Conservation (phyloP, 768 basidiomycete genomes). For the Suillus subluteus region DNA sequence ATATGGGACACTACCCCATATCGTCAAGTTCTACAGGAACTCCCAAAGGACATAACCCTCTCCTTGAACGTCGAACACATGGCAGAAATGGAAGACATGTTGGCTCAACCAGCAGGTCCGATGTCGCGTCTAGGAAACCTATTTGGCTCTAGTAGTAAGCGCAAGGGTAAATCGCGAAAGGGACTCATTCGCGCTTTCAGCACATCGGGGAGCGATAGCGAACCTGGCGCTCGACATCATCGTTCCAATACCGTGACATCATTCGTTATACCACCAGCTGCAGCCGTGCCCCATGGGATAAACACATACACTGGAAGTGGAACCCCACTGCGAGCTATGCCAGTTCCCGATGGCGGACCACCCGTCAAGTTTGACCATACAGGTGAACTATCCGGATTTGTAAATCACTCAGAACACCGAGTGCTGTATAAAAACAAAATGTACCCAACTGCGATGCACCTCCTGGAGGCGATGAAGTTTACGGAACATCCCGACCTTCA, state of each 20-base stretch:
- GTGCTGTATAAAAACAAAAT: slow-evolving; percentile 55
- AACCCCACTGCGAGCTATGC: slow-evolving; percentile 18
- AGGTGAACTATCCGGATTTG: slow-evolving; percentile 48
- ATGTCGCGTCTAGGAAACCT: slow-evolving; percentile 23
- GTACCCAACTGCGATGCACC: slow-evolving; percentile 74
- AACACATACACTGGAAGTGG: slow-evolving; percentile 14
- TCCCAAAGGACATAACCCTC: slow-evolving; percentile 46
- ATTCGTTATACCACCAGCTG: slow-evolving; percentile 26
- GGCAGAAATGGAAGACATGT: slow-evolving; percentile 13
- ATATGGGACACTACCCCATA: slow-evolving; percentile 63
- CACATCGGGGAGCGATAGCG: slow-evolving; percentile 21
- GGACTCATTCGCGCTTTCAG: slow-evolving; percentile 54
- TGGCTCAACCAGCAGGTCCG: slow-evolving; percentile 25
- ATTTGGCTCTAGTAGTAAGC: slow-evolving; percentile 38
- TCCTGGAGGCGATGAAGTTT: slow-evolving; percentile 80
- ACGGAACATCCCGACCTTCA: slow-evolving; percentile 54
- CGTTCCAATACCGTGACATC: slow-evolving; percentile 26
- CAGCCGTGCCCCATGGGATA: slow-evolving; percentile 9
- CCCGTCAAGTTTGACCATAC: slow-evolving; percentile 48
- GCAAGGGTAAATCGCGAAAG: slow-evolving; percentile 36
- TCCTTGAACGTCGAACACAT: slow-evolving; percentile 20
- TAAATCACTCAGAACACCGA: slow-evolving; percentile 68
- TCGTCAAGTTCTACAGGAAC: slow-evolving; percentile 49
- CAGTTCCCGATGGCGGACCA: slow-evolving; percentile 22
- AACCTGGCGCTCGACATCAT: slow-evolving; percentile 20